A percentile compares a stretch with the other conserved stretches of the same genome.
Conservation (phyloP, 1,139 yeast species). For the Candida dubliniensis region DNA sequence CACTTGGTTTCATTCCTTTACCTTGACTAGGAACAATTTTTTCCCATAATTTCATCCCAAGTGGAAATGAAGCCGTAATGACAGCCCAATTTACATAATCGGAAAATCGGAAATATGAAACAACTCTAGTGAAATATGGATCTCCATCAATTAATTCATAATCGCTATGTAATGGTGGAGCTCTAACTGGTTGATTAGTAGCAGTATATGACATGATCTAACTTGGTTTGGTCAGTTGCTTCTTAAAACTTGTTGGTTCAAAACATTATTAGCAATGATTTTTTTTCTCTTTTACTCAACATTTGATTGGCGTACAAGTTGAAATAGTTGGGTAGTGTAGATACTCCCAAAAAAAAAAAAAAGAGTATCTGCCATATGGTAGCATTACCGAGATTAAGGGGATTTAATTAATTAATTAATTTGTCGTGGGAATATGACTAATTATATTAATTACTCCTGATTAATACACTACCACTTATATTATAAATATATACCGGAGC, state of each 20-base stretch:
- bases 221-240: background rate
- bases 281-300: slow-evolving; percentile 10
- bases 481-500: no score
- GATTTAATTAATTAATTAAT: no score
- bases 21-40: slow-evolving; percentile 63
- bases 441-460: no score
- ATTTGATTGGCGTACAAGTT: slow-evolving; percentile 14
- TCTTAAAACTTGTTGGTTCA: background rate
- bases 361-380: background rate
- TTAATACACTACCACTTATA: no score
- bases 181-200: slow-evolving; percentile 44
- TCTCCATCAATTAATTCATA: slow-evolving; percentile 70
- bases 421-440: no score
- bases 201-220: slow-evolving; percentile 42
- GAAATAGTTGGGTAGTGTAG: background rate
- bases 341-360: background rate
- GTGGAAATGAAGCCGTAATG: slow-evolving; percentile 65
- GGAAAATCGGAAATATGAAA: slow-evolving; percentile 66
- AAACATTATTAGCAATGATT: background rate
- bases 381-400: no score
- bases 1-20: slow-evolving; percentile 52
- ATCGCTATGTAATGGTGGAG: slow-evolving; percentile 44
- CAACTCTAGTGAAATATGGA: slow-evolving; percentile 73
- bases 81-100: slow-evolving; percentile 69
- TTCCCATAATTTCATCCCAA: slow-evolving; percentile 61